Conservation (phyloP, 108 stramenopile species). For the Pseudonitzschia multistriata region DNA sequence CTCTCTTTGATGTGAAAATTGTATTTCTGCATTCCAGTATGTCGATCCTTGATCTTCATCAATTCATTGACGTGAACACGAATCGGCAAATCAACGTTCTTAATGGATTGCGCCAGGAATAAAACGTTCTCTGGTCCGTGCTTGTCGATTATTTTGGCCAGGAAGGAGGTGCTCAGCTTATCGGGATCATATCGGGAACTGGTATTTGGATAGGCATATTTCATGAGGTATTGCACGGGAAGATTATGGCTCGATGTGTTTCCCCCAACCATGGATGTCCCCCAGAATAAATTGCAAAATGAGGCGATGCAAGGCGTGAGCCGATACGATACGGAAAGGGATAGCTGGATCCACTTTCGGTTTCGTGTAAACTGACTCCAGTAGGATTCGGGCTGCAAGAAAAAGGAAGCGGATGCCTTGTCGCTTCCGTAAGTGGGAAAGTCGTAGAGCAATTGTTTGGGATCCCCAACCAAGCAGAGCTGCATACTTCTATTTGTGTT, state of each 20-base stretch:
- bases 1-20: conserved; percentile 15
- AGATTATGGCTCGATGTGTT: not conserved
- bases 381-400: conserved; percentile 1
- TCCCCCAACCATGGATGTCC: conserved; percentile 4
- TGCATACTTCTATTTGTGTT: not conserved
- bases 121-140: conserved; percentile 13
- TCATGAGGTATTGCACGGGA: conserved; percentile 11
- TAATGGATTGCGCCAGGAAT: conserved; percentile 16
- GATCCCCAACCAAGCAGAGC: conserved; percentile 13
- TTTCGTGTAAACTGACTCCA: conserved; percentile 6
- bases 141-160: conserved; percentile 6
- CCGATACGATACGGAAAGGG: conserved; percentile 11
- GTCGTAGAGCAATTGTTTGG: conserved; percentile 11
- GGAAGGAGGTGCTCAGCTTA: not conserved
- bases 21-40: conserved; percentile 7
- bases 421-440: conserved; percentile 9
- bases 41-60: conserved; percentile 7
- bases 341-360: conserved; percentile 1
- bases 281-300: conserved; percentile 13
- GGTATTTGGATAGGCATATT: conserved; percentile 6
- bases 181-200: not conserved
- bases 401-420: conserved; percentile 4
- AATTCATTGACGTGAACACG: conserved; percentile 13
- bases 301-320: not conserved
- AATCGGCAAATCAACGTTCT: conserved; percentile 1